Conservation (phyloP, 1,139 yeast species). For the Suhomyces maxii region DNA sequence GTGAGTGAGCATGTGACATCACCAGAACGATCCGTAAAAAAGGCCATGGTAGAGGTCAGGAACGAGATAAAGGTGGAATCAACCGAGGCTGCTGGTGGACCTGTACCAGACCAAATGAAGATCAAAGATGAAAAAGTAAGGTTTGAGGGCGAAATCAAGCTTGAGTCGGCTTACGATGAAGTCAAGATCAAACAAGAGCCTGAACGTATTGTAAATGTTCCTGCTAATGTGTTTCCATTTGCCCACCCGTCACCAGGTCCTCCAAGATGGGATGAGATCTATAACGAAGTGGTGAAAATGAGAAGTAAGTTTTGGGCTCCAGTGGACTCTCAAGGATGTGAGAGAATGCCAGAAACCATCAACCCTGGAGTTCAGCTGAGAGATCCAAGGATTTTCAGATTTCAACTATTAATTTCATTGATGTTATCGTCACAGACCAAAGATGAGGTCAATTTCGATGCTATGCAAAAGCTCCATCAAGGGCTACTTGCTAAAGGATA, state of each 20-base stretch:
- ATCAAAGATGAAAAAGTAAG: constrained; percentile 2
- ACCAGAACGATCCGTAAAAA: neutral
- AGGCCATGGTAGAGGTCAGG: neutral
- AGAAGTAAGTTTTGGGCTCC: constrained; percentile 67
- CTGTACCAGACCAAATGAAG: neutral
- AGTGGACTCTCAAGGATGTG: constrained; percentile 89
- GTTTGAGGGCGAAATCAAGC: constrained; percentile 1
- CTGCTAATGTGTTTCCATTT: constrained; percentile 12
- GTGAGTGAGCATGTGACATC: neutral
- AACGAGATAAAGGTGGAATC: too few relatives aligned
- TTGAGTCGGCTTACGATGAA: neutral
- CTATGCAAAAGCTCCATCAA: constrained; percentile 61
- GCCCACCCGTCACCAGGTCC: constrained; percentile 9
- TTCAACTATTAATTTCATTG: constrained; percentile 73
- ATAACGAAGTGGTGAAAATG: constrained; percentile 65
- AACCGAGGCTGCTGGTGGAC: neutral
- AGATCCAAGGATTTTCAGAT: constrained; percentile 53
- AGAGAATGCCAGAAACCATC: constrained; percentile 59
- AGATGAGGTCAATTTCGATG: constrained; percentile 79
- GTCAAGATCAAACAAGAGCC: neutral
- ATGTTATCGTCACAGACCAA: constrained; percentile 93
- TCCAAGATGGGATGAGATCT: constrained; percentile 51
- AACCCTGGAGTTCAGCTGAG: constrained; percentile 26
- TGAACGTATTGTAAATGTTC: neutral
- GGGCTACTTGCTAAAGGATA: constrained; percentile 36